Evolutionary conservation across 805 yeast species (phyloP).

Genomic region (Candida insectorum): DNA sequence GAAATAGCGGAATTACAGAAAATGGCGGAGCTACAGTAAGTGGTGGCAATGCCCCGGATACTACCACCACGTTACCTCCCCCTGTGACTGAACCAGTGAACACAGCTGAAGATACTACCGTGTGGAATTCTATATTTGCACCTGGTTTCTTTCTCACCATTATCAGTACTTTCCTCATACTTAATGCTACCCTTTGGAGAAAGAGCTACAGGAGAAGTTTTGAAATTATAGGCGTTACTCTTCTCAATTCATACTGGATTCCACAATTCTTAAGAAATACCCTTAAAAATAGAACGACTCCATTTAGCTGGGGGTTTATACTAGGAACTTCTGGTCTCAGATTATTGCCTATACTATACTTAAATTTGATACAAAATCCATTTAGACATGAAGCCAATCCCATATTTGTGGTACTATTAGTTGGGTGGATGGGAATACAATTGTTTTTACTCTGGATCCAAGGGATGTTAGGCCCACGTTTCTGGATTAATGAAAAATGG

Average conservation of each 20-base stretch:
- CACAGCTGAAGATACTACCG: conserved; percentile 9
- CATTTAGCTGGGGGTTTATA: conserved; percentile 72
- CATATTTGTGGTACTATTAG: conserved; percentile 42
- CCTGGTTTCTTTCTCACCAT: conserved; percentile 24
- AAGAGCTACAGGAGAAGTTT: conserved; percentile 47
- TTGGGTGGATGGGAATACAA: conserved; percentile 61
- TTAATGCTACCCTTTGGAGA: conserved; percentile 66
- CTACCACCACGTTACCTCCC: conserved; percentile 8
- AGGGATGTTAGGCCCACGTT: conserved; percentile 70
- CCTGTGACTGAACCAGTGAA: conserved; percentile 6
- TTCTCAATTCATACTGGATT: conserved; percentile 74
- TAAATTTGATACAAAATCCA: conserved; percentile 57
- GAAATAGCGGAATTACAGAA: background rate
- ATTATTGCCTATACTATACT: conserved; percentile 61
- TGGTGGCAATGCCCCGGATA: conserved; percentile 1
- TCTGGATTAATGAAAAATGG: conserved; percentile 71
- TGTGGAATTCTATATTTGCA: conserved; percentile 24
- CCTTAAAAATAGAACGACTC: conserved; percentile 60
- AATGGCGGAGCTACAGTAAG: background rate
- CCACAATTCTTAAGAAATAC: conserved; percentile 85
- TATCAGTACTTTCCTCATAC: conserved; percentile 47
- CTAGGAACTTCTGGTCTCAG: conserved; percentile 63
- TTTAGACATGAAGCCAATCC: conserved; percentile 68
- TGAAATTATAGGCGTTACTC: conserved; percentile 52
- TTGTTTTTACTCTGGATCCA: conserved; percentile 58